Evolutionary conservation across 192 early-diverging fungal genomes (phyloP), one percentile per base, ranked within the genome.

Genomic region (Dissophora globulifera): DNA sequence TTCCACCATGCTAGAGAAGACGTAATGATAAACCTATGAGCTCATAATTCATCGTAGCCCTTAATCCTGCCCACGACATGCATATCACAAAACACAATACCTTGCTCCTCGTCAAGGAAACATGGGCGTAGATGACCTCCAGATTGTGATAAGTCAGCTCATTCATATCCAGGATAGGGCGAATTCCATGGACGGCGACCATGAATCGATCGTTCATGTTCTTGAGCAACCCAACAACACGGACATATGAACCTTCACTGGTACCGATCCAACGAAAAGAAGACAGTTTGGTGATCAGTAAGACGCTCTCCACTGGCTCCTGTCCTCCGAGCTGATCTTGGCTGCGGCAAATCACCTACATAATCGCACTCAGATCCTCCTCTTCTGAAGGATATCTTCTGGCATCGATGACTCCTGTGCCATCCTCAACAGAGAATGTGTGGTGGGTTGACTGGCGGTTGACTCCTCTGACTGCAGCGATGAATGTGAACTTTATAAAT

Each of bases 381-480:
- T 82, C 78, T 1, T 79, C 67, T n/a, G 84, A 80, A 8, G 84
- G 23, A 78, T 85, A 95, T 57, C 86, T 81, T 54, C 83, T 86
- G 25, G 87, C 88, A 33, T 97, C 94, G 25, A 93, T 88, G 50
- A 50, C 70, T 19, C 91, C 90, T 16, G 93, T 91, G 17, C 94
- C 94, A 78, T 97, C 95, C 46, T 95, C 90, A 7, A 97, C 47
- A 17, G 79, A 75, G 74, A 91, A 97, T n/a, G 62, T 83, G 26
- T 84, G 58, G 54, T 88, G 83, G 55, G 87, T 88, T 2, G 88
- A 78, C 50, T 88, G 85, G 29, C 70, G 71, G 26, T 63, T 67
- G 9, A 90, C 69, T 48, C 67, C 80, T 42, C 87, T 87, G 62
- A 96, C 81, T 3, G 85, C 84, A 19, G 84, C 94, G 16, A 96